Conservation (phyloP, 345 rosid genomes). For the Raphanus raphanistrum region DNA sequence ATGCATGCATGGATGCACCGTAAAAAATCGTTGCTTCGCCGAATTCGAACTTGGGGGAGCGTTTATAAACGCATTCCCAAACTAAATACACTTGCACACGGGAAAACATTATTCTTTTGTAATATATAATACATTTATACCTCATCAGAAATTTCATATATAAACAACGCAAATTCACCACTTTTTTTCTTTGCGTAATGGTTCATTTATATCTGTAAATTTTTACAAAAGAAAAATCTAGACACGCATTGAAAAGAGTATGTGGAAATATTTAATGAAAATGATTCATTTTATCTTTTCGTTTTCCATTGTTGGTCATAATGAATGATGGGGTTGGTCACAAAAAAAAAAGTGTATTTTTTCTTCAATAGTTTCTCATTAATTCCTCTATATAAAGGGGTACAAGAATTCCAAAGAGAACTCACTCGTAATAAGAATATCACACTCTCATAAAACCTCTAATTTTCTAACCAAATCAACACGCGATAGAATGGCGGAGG, state of each 20-base stretch:
- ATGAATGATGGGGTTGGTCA: background rate
- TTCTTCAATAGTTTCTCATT: background rate
- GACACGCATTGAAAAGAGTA: conserved; percentile 6
- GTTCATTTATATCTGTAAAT: background rate
- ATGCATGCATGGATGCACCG: too few species aligned
- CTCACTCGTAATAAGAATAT: background rate
- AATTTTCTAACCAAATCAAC: background rate
- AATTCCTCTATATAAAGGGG: too few species aligned
- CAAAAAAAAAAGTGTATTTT: background rate
- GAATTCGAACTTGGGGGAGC: background rate
- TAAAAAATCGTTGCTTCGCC: too few species aligned
- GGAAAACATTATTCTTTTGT: background rate
- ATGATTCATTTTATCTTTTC: background rate
- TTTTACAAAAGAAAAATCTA: background rate
- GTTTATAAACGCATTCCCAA: background rate
- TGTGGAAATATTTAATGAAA: background rate
- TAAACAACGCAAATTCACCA: background rate
- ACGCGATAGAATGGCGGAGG: conserved; percentile 10
- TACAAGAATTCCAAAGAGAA: background rate
- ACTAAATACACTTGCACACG: background rate
- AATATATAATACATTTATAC: too few species aligned
- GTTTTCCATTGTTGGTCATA: background rate
- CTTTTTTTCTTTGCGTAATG: background rate
- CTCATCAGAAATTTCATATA: background rate
- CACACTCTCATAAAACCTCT: background rate